Evolutionary conservation across 2,329 filamentous ascomycete genomes (phyloP).

Genomic region (Aquanectria penicillioides): DNA sequence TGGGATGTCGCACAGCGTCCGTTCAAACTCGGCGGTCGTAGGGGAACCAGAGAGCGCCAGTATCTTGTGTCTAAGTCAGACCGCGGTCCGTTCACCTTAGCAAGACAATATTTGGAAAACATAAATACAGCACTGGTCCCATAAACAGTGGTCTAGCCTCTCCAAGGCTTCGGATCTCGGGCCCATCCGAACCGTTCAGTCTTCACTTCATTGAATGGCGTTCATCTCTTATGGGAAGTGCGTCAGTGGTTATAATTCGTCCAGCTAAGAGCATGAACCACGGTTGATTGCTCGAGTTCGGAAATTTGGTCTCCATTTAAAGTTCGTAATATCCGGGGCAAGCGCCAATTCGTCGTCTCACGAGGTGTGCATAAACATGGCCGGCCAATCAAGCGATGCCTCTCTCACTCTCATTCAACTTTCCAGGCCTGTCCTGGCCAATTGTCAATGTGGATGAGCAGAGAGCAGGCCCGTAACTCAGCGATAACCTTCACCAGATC

Average conservation of each 20-base stretch:
- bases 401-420: conserved; percentile 20
- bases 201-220: too few species aligned
- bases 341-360: conserved; percentile 30
- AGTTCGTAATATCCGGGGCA: conserved; percentile 33
- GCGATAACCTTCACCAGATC: neutral
- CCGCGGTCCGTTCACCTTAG: too few species aligned
- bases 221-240: too few species aligned
- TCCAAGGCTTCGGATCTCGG: neutral
- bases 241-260: too few species aligned
- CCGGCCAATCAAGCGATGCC: conserved; percentile 30
- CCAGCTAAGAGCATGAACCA: neutral
- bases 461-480: neutral
- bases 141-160: neutral
- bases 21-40: too few species aligned
- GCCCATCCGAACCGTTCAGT: too few species aligned
- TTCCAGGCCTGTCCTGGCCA: conserved; percentile 16
- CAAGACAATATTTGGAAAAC: too few species aligned
- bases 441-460: conserved; percentile 10
- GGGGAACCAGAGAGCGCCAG: too few species aligned
- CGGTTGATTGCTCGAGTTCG: conserved; percentile 29
- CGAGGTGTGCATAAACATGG: conserved; percentile 22
- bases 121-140: too few species aligned
- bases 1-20: too few species aligned
- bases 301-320: conserved; percentile 39
- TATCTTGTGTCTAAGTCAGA: too few species aligned